Conservation (phyloP, 805 yeast genomes). For the Saccharomycopsis fermentans region DNA sequence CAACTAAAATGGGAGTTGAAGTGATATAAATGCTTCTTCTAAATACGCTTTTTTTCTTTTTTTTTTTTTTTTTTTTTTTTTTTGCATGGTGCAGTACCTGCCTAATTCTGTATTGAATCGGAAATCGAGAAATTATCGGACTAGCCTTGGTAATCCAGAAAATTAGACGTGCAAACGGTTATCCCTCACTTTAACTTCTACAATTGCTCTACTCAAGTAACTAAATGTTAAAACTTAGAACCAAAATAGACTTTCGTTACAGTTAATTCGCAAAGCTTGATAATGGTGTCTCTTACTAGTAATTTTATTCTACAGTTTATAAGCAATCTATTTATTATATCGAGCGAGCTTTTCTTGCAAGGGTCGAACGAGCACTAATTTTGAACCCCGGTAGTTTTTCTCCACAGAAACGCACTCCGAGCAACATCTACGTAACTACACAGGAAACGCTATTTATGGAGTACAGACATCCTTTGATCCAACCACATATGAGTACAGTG, state of each 20-base stretch:
- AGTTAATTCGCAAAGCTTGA: background rate
- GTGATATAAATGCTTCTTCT: background rate
- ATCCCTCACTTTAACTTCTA: too few relatives aligned
- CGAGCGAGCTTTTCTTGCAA: background rate
- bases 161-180: too few relatives aligned
- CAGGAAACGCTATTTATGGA: background rate
- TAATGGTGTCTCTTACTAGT: background rate
- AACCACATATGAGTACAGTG: too few relatives aligned
- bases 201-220: too few relatives aligned
- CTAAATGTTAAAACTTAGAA: too few relatives aligned
- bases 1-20: too few relatives aligned
- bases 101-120: background rate
- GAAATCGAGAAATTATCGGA: background rate
- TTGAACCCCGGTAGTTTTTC: background rate
- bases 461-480: too few relatives aligned
- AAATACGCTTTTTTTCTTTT: background rate
- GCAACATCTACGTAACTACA: background rate
- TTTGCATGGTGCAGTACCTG: background rate
- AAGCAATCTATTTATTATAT: too few relatives aligned
- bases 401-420: conserved; percentile 1
- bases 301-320: too few relatives aligned
- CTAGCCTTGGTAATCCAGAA: too few relatives aligned
- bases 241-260: too few relatives aligned
- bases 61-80: background rate
- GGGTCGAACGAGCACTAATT: background rate